phyloP scores from a whole-genome alignment of 805 yeast genomes.

The Cyberlindnera mycetangii region DNA sequence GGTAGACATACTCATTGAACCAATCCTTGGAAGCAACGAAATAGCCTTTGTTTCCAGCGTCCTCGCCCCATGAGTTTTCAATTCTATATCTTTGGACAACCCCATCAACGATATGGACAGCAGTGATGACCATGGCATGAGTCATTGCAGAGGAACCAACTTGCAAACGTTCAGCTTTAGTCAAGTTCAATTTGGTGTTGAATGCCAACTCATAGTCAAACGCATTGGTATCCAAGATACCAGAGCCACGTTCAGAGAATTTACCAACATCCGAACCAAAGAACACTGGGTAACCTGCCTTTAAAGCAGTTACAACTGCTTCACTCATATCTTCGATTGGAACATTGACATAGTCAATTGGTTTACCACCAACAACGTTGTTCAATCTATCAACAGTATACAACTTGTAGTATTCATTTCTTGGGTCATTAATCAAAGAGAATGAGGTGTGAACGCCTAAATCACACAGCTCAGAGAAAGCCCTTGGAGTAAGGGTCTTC shows the following conservation, averaged over 20 bases:
- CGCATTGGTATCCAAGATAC: slow-evolving; percentile 65
- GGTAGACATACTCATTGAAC: slow-evolving; percentile 69
- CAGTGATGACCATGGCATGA: slow-evolving; percentile 85
- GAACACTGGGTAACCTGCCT: slow-evolving; percentile 72
- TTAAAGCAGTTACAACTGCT: slow-evolving; percentile 62
- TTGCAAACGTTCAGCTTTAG: slow-evolving; percentile 64
- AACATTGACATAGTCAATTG: slow-evolving; percentile 66
- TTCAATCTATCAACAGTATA: slow-evolving; percentile 72
- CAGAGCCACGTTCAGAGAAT: slow-evolving; percentile 52
- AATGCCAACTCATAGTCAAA: slow-evolving; percentile 63
- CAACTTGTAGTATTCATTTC: slow-evolving; percentile 61
- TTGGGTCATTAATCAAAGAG: slow-evolving; percentile 76
- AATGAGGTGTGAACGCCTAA: slow-evolving; percentile 50
- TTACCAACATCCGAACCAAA: slow-evolving; percentile 87
- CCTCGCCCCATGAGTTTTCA: slow-evolving; percentile 73
- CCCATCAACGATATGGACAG: slow-evolving; percentile 68
- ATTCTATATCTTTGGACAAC: slow-evolving; percentile 65
- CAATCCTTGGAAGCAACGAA: slow-evolving; percentile 67
- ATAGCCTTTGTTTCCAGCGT: slow-evolving; percentile 61
- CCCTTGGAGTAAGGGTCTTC: slow-evolving; percentile 55
- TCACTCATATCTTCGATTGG: slow-evolving; percentile 53
- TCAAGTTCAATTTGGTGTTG: slow-evolving; percentile 47
- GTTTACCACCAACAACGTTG: slow-evolving; percentile 65
- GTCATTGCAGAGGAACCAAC: slow-evolving; percentile 76
- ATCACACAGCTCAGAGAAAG: slow-evolving; percentile 56